Base-by-base conservation (phyloP, 306 rosid genomes). In the Rosa lucieae region DNA sequence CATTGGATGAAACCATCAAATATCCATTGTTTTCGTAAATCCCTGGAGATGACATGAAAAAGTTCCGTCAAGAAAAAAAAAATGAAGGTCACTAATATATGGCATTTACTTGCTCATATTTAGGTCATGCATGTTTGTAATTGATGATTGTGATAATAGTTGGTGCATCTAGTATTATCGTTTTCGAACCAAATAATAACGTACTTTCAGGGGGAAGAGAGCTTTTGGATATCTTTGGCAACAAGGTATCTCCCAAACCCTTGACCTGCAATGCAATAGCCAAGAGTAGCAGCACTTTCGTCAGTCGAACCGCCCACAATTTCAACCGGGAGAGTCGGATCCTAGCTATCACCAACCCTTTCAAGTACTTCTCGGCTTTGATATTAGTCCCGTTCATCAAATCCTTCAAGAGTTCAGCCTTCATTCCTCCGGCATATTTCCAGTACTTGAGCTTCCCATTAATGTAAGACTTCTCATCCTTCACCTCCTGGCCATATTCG, bases 1-100 rank as follows among this genome's bases (percentile, higher is more conserved):
- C 96, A 37, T 91, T 91, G 49, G 90, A 86, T 26, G 96, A 91
- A 79, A 91, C 93, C 90, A 84, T 91, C 71, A 91, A 75, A 78
- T 89, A 91, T 69, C 93, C 93, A 80, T 87, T 87, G 71, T 84
- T 91, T 74, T 87, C 81, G 67, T 89, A 84, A 59, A 84, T 65
- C 78, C 93, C 96, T 89, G 83, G 40, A 69, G 14, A n/a, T 43
- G 17, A 8, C n/a, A 40, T 55, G 75, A 39, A 43, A 15, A 65
- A 29, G n/a, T 56, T 49, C 42, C 35, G 8, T 26, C n/a, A 43
- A 51, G 62, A 17, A 8, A 35, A 8, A 35, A 8, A 0, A 72
- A 37, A 44, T 0, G 3, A 46, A 5, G 13, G 3, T 7, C 43
- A 47, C 5, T n/a, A 35, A 29, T 11, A 10, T 8, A 56, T n/a